Percentiles rank a stretch among this genome's conserved stretches.
These are phyloP conservation scores for Nakazawaea holstii DNA, from an alignment of 805 yeast genomes.

Conservation along the genomic window DNA sequence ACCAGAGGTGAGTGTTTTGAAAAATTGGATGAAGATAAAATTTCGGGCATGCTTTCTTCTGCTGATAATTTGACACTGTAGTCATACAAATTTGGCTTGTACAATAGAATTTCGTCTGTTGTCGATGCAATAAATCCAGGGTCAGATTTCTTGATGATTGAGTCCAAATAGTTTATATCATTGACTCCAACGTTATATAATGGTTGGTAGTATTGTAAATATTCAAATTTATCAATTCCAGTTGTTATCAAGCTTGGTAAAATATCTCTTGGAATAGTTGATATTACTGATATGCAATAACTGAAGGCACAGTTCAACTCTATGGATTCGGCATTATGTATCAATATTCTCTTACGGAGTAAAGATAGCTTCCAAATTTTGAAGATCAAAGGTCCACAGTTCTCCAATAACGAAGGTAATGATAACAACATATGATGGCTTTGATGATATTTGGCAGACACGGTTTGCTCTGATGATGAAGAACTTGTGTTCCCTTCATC, in stretches of 20 bases:
- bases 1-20: slow-evolving; percentile 7
- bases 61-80: slow-evolving; percentile 23
- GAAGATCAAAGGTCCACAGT: slow-evolving; percentile 62
- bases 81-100: slow-evolving; percentile 48
- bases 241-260: slow-evolving; percentile 25
- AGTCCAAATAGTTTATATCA: slow-evolving; percentile 39
- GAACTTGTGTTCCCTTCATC: slow-evolving; percentile 18
- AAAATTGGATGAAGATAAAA: not conserved
- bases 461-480: not conserved
- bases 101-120: slow-evolving; percentile 59
- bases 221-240: slow-evolving; percentile 15
- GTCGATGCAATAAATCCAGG: slow-evolving; percentile 54
- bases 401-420: slow-evolving; percentile 40
- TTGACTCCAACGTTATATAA: slow-evolving; percentile 60
- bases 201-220: slow-evolving; percentile 35
- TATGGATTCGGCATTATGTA: slow-evolving; percentile 32
- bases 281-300: slow-evolving; percentile 54
- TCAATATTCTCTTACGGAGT: slow-evolving; percentile 48
- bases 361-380: slow-evolving; percentile 59
- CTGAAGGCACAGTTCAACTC: slow-evolving; percentile 42
- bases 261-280: slow-evolving; percentile 57
- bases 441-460: slow-evolving; percentile 16
- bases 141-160: slow-evolving; percentile 12
- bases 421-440: slow-evolving; percentile 37
- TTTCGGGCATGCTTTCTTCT: not conserved